Percentiles rank a stretch among this genome's conserved stretches.
These are phyloP conservation scores for Pythium monospermum DNA, from an alignment of 352 stramenopile species.

Conservation along the genomic window DNA sequence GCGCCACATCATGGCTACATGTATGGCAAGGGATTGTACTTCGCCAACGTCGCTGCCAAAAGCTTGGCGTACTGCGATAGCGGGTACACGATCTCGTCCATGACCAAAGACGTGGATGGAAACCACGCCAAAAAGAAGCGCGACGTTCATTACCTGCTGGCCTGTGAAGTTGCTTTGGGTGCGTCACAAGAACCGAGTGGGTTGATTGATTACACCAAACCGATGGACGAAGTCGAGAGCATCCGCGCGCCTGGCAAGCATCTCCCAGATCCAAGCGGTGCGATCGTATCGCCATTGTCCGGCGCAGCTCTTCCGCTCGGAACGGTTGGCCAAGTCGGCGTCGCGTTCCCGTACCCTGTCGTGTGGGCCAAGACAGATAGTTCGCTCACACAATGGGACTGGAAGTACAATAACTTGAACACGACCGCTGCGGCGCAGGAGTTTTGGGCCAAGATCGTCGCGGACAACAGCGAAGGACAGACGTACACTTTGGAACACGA, in stretches of 20 bases:
- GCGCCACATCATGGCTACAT: slow-evolving; percentile 74
- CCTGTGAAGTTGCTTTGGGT: slow-evolving; percentile 68
- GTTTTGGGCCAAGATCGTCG: slow-evolving; percentile 36
- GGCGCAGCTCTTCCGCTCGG: slow-evolving; percentile 50
- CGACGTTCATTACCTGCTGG: slow-evolving; percentile 62
- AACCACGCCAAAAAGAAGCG: slow-evolving; percentile 38
- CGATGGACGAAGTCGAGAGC: slow-evolving; percentile 50
- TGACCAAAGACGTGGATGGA: slow-evolving; percentile 23
- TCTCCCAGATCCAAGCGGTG: slow-evolving; percentile 39
- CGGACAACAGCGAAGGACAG: slow-evolving; percentile 38
- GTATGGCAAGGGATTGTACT: slow-evolving; percentile 87
- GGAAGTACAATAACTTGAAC: slow-evolving; percentile 32
- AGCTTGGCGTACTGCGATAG: slow-evolving; percentile 69
- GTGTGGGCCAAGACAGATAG: slow-evolving; percentile 55
- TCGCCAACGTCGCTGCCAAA: slow-evolving; percentile 74
- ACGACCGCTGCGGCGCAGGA: slow-evolving; percentile 31
- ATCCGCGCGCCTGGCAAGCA: slow-evolving; percentile 48
- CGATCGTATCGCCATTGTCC: slow-evolving; percentile 49
- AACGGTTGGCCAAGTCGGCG: slow-evolving; percentile 36
- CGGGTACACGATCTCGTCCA: slow-evolving; percentile 41
- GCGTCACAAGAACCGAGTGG: slow-evolving; percentile 28
- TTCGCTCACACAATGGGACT: slow-evolving; percentile 22
- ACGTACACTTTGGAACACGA: slow-evolving; percentile 29
- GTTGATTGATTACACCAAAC: slow-evolving; percentile 17
- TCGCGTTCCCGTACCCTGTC: slow-evolving; percentile 30